Evolutionary conservation across 1,139 yeast genomes (phyloP).

Genomic region (Pichia sorboxylosa): DNA sequence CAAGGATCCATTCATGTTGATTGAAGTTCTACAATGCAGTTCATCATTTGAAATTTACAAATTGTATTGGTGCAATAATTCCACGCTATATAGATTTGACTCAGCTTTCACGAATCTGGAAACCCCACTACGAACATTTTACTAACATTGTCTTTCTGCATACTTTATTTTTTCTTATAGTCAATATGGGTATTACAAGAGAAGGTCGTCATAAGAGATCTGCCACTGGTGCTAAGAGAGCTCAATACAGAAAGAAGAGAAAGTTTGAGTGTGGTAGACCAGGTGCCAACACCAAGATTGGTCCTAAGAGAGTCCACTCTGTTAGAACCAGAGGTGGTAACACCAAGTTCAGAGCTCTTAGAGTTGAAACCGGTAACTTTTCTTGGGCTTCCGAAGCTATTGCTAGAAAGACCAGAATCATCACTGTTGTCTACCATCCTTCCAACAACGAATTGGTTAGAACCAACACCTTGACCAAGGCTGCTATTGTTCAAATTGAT

Average conservation of each 20-base stretch:
- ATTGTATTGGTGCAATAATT: no score
- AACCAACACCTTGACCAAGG: constrained; percentile 98
- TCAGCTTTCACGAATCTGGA: no score
- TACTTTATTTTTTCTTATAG: constrained; percentile 5
- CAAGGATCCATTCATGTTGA: no score
- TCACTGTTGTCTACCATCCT: constrained; percentile 97
- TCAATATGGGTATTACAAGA: constrained; percentile 98
- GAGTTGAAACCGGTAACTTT: constrained; percentile 99
- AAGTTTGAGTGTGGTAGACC: constrained; percentile 99
- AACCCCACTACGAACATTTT: no score
- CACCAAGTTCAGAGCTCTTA: constrained; percentile 99
- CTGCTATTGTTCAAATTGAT: constrained; percentile 98
- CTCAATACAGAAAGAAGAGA: constrained; percentile 99
- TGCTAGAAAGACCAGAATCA: constrained; percentile 97
- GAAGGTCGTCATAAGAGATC: constrained; percentile 99
- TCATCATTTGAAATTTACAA: no score
- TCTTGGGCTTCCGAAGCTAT: constrained; percentile 99
- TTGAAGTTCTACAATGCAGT: no score
- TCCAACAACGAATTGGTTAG: constrained; percentile 99
- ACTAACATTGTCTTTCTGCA: constrained; percentile 3
- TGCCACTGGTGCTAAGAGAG: constrained; percentile 99
- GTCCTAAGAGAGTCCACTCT: constrained; percentile 96
- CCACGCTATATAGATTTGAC: no score
- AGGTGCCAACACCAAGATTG: constrained; percentile 98
- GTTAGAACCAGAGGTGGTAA: constrained; percentile 99